Base-by-base conservation (phyloP, 305 asterid species). In the Nicotiana rustica region DNA sequence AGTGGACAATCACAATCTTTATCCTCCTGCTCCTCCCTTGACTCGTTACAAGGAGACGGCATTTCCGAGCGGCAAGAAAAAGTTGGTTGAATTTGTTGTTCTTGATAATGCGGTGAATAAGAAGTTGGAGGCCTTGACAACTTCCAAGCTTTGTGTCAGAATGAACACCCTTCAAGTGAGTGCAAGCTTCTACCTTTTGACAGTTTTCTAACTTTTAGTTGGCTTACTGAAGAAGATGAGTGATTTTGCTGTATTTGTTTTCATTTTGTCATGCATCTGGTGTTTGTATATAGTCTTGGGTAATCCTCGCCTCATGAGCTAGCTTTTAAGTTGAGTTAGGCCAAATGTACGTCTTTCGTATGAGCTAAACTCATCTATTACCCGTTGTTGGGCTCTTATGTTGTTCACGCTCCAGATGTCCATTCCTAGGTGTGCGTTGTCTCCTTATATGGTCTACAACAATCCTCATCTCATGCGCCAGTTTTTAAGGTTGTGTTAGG, bases 131-230 rank as follows among this genome's bases (percentile, higher is more conserved):
- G 90, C 89, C 68, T 86, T 94, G 90, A 92, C 98, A 76, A 81
- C 89, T 87, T 85, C 99, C 84, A 94, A 91, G 91, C 91, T 96
- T 38, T 96, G 99, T 83, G 86, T 93, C 89, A 93, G 93, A 92
- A 83, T 96, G 90, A 96, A 93, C 85, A 96, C 99, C 83, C 97
- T 91, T 81, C 93, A 86, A 87, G 99, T 96, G 84, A 89, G 98
- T 92, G 82, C 79, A 77, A 57, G n/a, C 33, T 55, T 79, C 81
- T 71, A 82, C 62, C 55, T 41, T 92, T 77, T 81, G 65, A 77
- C 85, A 80, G 80, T 31, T 81, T 84, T 83, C 83, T 83, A 81
- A 35, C 62, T 81, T 25, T 81, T 31, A 49, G 33, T 76, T 55
- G n/a, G 67, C n/a, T 55, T 76, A 56, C 14, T 55, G 66, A 33